Percentiles rank a stretch among this genome's conserved stretches.
Evolutionary conservation across 2,329 filamentous ascomycete genomes (phyloP).

Genomic region (Clonostachys sp.): DNA sequence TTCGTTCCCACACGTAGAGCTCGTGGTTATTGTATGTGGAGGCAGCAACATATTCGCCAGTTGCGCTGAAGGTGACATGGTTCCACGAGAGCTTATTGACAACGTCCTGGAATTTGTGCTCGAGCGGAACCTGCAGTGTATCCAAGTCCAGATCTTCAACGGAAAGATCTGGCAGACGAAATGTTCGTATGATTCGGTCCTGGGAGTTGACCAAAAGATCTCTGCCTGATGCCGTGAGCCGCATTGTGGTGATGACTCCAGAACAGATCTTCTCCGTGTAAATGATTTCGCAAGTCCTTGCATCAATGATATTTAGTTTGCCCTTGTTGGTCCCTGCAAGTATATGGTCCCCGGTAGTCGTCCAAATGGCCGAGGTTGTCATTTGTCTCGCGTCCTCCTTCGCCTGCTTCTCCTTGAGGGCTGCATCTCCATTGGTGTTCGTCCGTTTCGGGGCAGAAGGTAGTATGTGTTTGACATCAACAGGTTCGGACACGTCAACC

Average conservation of each 20-base stretch:
- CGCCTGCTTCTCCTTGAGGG: constrained; percentile 74
- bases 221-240: constrained; percentile 75
- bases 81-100: constrained; percentile 97
- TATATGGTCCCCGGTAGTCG: constrained; percentile 79
- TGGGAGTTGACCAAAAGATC: constrained; percentile 90
- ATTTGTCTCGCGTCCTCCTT: constrained; percentile 93
- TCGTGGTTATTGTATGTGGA: constrained; percentile 98
- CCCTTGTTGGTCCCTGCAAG: constrained; percentile 92
- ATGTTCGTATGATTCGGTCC: constrained; percentile 90
- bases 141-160: constrained; percentile 70
- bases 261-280: constrained; percentile 86
- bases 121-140: constrained; percentile 82
- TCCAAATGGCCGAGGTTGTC: constrained; percentile 90
- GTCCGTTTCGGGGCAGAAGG: constrained; percentile 78
- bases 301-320: constrained; percentile 92
- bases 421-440: constrained; percentile 64
- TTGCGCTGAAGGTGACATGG: constrained; percentile 90
- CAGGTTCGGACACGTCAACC: constrained; percentile 69
- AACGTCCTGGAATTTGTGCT: constrained; percentile 98
- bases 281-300: constrained; percentile 73
- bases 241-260: constrained; percentile 82
- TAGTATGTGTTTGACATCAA: constrained; percentile 70
- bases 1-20: constrained; percentile 96
- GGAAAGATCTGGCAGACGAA: constrained; percentile 77
- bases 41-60: constrained; percentile 91